Evolutionary conservation across 1,284 basidiomycete species (phyloP), one percentile per base, ranked within the genome.

Genomic region (Mycena citricolor): DNA sequence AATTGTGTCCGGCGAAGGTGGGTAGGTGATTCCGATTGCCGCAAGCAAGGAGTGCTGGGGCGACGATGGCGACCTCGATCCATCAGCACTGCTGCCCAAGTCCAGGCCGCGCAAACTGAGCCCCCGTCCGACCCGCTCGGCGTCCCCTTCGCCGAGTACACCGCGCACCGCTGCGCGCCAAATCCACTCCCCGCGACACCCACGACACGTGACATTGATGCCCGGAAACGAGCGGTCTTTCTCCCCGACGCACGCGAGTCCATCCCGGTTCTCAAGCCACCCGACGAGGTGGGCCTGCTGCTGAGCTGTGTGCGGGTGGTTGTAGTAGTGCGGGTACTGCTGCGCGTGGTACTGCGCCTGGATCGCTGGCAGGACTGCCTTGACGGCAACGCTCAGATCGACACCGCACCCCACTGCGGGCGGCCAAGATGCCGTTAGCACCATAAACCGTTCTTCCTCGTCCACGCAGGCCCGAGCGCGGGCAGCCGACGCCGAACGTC

Each of bases 71-170:
- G 12, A 14, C 12, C 12, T 7, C 22, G 25, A 17, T 26, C 12
- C 23, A 21, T 17, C 19, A 36, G 19, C 16, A 22, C 29, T 16
- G 4, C 16, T 14, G 29, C 23, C 34, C 37, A 13, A 19, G 17
- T 34, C 28, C 8, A 17, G 13, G 36, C 36, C 23, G 21, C 21
- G 39, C 39, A 31, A 12, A 12, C 22, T 17, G 29, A 39, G 25
- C 23, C 23, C 20, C 19, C 29, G 37, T 12, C 37, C 25, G 8
- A 16, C 10, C 62, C 2, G 67, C 64, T 54, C 73, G 73, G 34
- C 8, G 23, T 25, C 36, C 14, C 21, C 34, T 19, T 34, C 32
- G 12, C 29, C 16, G 24, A 14, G 20, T 8, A 42, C 20, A 21
- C 29, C 26, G 1, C 31, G 6, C 4, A 42, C 19, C 10, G 49